These are phyloP conservation scores for Lolium perenne DNA, from an alignment of 176 grass and related monocot genomes.

Conservation along the genomic window DNA sequence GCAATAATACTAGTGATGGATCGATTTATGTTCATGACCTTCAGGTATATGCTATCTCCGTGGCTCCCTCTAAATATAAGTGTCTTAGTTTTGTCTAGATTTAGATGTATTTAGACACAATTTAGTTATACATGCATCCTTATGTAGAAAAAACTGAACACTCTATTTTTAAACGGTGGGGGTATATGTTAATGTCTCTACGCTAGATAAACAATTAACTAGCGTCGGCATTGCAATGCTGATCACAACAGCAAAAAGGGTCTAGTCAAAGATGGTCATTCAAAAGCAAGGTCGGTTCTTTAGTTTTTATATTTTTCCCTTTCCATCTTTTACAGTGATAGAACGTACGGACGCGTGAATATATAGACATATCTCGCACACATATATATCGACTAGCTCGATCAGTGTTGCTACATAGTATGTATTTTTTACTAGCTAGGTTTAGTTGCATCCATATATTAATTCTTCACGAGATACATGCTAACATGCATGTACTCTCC, in stretches of 20 bases:
- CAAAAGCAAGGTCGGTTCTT: slow-evolving; percentile 57
- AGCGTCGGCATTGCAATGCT: neutral
- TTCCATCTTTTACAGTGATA: slow-evolving; percentile 54
- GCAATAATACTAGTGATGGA: slow-evolving; percentile 12
- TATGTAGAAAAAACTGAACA: no score
- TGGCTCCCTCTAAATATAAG: no score
- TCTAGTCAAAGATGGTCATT: slow-evolving; percentile 58
- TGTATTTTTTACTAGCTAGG: no score
- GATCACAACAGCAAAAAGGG: slow-evolving; percentile 27
- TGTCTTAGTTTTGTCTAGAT: no score
- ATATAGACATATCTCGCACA: slow-evolving; percentile 25
- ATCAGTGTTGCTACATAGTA: neutral
- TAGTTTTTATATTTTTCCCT: slow-evolving; percentile 48
- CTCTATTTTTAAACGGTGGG: no score
- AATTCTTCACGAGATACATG: no score
- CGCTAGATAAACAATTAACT: neutral
- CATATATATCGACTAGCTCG: neutral
- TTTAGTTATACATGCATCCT: no score
- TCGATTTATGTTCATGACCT: neutral
- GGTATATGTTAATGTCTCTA: neutral
- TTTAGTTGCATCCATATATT: no score
- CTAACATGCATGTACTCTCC: no score
- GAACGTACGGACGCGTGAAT: slow-evolving; percentile 48
- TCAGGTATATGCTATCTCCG: no score
- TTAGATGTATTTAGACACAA: no score